These are phyloP conservation scores for Termitomyces sp. DNA, from an alignment of 768 basidiomycete species.

Conservation along the genomic window DNA sequence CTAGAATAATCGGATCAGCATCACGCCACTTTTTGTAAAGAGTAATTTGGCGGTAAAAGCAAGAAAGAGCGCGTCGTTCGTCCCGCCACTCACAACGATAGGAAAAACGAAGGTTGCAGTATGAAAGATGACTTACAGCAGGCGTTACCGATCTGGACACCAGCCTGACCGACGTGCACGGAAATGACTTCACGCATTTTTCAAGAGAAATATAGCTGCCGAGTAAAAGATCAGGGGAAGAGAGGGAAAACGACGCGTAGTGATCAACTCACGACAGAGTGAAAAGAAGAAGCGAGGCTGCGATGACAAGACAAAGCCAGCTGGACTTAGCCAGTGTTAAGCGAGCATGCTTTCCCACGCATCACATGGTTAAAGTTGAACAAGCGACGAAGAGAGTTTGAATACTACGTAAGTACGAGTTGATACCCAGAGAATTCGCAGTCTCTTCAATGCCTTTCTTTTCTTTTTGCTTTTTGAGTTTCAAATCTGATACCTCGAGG, in stretches of 20 bases:
- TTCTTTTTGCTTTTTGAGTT: not conserved
- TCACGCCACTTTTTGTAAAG: conserved; percentile 13
- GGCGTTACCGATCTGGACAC: conserved; percentile 91
- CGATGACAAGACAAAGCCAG: conserved; percentile 40
- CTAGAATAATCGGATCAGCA: conserved; percentile 35
- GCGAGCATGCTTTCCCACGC: conserved; percentile 35
- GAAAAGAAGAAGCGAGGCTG: conserved; percentile 20
- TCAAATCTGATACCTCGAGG: conserved; percentile 18
- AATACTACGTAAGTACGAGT: no score
- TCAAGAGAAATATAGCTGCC: conserved; percentile 19
- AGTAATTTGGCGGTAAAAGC: not conserved
- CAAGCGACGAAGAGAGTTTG: no score
- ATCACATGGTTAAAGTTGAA: conserved; percentile 26
- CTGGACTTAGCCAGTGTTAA: conserved; percentile 33
- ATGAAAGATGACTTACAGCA: conserved; percentile 63
- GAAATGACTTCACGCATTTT: conserved; percentile 93
- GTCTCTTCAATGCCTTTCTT: no score
- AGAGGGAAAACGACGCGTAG: conserved; percentile 17
- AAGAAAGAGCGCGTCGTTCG: conserved; percentile 12
- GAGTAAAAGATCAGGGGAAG: conserved; percentile 15
- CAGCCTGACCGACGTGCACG: conserved; percentile 95
- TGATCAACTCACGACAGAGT: conserved; percentile 21
- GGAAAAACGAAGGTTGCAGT: not conserved
- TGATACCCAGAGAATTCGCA: not conserved
- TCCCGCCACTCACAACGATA: conserved; percentile 4